phyloP scores from a whole-genome alignment of 2,329 filamentous ascomycete genomes.

The Xylaria sp. region DNA sequence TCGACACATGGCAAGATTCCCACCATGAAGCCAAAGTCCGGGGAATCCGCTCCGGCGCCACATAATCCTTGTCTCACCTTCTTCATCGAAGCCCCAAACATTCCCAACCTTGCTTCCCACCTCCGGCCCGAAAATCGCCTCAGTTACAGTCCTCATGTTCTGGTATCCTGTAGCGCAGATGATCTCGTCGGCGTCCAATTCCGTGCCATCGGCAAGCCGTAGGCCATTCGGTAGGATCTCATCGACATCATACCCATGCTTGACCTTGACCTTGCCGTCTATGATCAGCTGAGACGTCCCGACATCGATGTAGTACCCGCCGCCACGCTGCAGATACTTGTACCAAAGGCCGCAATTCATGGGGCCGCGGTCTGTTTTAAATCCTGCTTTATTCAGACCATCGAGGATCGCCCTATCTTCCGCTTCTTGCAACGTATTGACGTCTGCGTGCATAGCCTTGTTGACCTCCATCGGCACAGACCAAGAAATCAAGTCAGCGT shows the following conservation, averaged over 20 bases:
- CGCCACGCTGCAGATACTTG: slow-evolving; percentile 71
- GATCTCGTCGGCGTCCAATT: slow-evolving; percentile 65
- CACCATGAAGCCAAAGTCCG: slow-evolving; percentile 74
- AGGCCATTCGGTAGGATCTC: slow-evolving; percentile 57
- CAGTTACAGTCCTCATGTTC: slow-evolving; percentile 73
- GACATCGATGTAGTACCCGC: slow-evolving; percentile 70
- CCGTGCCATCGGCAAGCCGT: slow-evolving; percentile 60
- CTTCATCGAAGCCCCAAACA: slow-evolving; percentile 70
- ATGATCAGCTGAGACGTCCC: slow-evolving; percentile 64
- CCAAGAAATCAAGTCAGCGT: slow-evolving; percentile 71
- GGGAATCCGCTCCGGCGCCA: slow-evolving; percentile 71
- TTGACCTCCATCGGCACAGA: slow-evolving; percentile 68
- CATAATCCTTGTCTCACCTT: slow-evolving; percentile 66
- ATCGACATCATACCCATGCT: slow-evolving; percentile 61
- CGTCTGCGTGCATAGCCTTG: slow-evolving; percentile 66
- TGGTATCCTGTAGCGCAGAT: slow-evolving; percentile 68
- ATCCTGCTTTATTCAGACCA: slow-evolving; percentile 66
- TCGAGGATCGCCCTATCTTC: slow-evolving; percentile 55
- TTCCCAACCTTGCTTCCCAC: slow-evolving; percentile 68
- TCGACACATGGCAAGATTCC: slow-evolving; percentile 71
- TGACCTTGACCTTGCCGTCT: slow-evolving; percentile 67
- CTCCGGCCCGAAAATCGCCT: slow-evolving; percentile 70
- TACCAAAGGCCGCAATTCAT: slow-evolving; percentile 64
- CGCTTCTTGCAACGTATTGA: slow-evolving; percentile 53
- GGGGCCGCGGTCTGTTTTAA: slow-evolving; percentile 67